Base-by-base conservation (phyloP, 371 early-diverging fungal species). In the Actinomucor elegans region DNA sequence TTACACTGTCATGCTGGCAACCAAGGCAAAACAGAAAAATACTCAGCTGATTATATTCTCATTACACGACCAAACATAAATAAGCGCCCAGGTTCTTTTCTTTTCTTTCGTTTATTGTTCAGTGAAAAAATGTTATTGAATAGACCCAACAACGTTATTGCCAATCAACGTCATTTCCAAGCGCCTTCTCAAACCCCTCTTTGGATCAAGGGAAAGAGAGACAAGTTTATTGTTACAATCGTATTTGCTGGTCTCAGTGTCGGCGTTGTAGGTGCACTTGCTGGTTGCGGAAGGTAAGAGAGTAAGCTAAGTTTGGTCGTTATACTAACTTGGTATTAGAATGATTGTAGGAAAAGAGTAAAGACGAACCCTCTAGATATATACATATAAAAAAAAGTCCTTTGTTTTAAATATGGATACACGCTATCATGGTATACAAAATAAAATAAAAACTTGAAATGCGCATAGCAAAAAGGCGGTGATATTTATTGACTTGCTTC, bases 111-210 rank as follows among this genome's bases (percentile, higher is more conserved):
- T n/a, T n/a, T n/a, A n/a, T n/a, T n/a, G n/a, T n/a, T n/a, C n/a
- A n/a, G n/a, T n/a, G n/a, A n/a, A n/a, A n/a, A n/a, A 50, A 68
- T 68, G 64, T 20, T 74, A 14, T 20, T 65, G 6, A 71, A 74
- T 35, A 52, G 62, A 47, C 69, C 64, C 4, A 74, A 71, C 52
- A 55, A 60, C 48, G 75, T 74, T 23, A 27, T 68, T 32, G 56
- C 57, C 14, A 51, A 71, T 20, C 75, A 74, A 45, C 54, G 61
- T 9, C 35, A 55, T 28, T 74, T 71, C 33, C 75, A 74, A 57
- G 69, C 69, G n/a, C 67, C 62, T 31, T 51, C 57, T 27, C 48
- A 57, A 49, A 28, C 50, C 14, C 50, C 50, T 20, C 50, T 49
- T 26, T 49, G 50, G 50, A 49, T 49, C 40, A 49, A 29, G 37